Conservation (phyloP, 345 rosid species). For the Gossypium longicalyx region DNA sequence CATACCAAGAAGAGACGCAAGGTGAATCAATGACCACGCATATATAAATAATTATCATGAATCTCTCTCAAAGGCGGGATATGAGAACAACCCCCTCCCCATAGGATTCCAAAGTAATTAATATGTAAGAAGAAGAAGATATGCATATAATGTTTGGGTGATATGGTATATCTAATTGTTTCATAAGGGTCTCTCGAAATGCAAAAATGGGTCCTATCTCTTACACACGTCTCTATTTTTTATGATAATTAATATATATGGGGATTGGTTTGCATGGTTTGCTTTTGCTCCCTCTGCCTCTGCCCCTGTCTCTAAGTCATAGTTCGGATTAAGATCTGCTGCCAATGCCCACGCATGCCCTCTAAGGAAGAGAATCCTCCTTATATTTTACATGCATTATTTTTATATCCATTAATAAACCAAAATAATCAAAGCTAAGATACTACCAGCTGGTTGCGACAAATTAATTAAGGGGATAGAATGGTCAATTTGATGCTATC, state of each 20-base stretch:
- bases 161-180: not conserved
- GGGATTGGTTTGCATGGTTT: not conserved
- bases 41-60: slow-evolving; percentile 12
- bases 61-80: slow-evolving; percentile 42
- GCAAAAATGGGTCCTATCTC: slow-evolving; percentile 21
- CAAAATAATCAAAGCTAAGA: not conserved
- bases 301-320: no score
- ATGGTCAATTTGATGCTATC: slow-evolving; percentile 18
- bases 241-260: slow-evolving; percentile 1
- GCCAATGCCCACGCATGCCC: slow-evolving; percentile 15
- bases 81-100: slow-evolving; percentile 23
- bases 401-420: not conserved
- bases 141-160: not conserved
- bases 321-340: slow-evolving; percentile 7
- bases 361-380: slow-evolving; percentile 17
- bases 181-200: not conserved
- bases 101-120: slow-evolving; percentile 37
- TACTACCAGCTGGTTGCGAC: not conserved
- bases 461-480: slow-evolving; percentile 17
- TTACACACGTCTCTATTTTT: not conserved
- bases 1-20: no score
- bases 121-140: not conserved
- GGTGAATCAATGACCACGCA: not conserved
- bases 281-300: slow-evolving; percentile 17
- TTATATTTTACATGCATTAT: slow-evolving; percentile 2